phyloP scores from a whole-genome alignment of 1,139 yeast species.

The Entelexis sorbosivorans region DNA sequence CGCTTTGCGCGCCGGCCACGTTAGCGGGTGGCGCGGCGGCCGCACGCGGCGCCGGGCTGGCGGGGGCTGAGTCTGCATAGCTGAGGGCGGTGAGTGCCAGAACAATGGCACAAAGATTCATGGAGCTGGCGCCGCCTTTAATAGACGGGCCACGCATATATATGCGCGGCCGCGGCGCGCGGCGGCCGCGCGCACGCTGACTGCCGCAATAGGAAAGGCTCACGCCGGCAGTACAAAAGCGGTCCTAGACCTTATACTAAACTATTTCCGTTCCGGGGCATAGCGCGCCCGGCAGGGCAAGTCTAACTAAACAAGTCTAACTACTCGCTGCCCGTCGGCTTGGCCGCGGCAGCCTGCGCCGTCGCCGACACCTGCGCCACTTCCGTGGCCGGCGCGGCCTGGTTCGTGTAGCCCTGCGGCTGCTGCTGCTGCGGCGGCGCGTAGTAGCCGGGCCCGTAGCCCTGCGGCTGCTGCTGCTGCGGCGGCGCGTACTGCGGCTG shows the following conservation, averaged over 20 bases:
- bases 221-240: neutral
- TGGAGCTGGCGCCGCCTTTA: neutral
- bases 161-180: neutral
- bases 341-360: slow-evolving; percentile 2
- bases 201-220: neutral
- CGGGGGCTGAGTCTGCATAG: neutral
- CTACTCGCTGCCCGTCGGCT: neutral
- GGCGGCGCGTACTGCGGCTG: slow-evolving; percentile 10
- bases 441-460: slow-evolving; percentile 3
- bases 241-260: neutral
- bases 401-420: neutral
- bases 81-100: neutral
- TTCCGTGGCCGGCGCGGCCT: neutral
- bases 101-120: neutral
- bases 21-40: neutral
- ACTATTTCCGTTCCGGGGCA: neutral
- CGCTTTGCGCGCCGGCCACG: neutral
- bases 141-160: neutral
- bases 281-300: neutral
- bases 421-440: slow-evolving; percentile 2
- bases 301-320: no score
- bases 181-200: no score
- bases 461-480: slow-evolving; percentile 4
- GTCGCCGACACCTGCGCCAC: neutral
- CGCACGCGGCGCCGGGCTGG: neutral